Base-by-base conservation (phyloP, 306 rosid species). In the Oxytropis ochrocephala region DNA sequence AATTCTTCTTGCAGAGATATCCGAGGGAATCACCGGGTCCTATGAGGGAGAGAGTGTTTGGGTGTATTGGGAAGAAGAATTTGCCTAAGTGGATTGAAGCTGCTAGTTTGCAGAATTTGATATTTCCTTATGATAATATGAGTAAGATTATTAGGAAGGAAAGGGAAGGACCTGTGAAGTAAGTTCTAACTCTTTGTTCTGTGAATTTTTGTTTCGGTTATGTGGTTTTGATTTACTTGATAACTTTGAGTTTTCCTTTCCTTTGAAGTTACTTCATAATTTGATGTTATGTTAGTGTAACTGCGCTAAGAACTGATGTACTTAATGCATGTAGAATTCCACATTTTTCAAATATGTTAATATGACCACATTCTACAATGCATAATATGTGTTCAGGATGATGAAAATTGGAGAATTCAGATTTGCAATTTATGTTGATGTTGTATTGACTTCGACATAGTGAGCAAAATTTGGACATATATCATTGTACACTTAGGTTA, bases 21-120 rank as follows among this genome's bases (percentile, higher is more conserved):
- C 99, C 99, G 16, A 88, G 92, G 84, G 99, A 94, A 77, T 81
- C 95, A 5, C 99, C 99, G 0, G 97, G 95, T 69, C 99, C 99
- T 0, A 91, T 94, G 97, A 87, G 99, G 79, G 99, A 94, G 83
- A 88, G 99, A 63, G 96, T 94, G 67, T 91, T 65, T 60, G 97
- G 64, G 29, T 76, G 91, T 69, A 94, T 87, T 55, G 99, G 99
- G 74, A 94, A 94, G 87, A 78, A 85, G 73, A 78, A 55, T 74
- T 77, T 94, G 80, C 96, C 97, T 4, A 55, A 44, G 80, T 88
- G 99, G 97, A 87, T 91, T 57, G 84, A 88, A 79, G 97, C 92
- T 0, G 99, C 99, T 36, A 91, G 97, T 79, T 87, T 94, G 86
- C 99, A 94, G 81, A 91, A 91, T 72, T 75, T 94, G 95, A 69